phyloP scores from a whole-genome alignment of 345 rosid genomes.

The Melastoma malabathricum region DNA sequence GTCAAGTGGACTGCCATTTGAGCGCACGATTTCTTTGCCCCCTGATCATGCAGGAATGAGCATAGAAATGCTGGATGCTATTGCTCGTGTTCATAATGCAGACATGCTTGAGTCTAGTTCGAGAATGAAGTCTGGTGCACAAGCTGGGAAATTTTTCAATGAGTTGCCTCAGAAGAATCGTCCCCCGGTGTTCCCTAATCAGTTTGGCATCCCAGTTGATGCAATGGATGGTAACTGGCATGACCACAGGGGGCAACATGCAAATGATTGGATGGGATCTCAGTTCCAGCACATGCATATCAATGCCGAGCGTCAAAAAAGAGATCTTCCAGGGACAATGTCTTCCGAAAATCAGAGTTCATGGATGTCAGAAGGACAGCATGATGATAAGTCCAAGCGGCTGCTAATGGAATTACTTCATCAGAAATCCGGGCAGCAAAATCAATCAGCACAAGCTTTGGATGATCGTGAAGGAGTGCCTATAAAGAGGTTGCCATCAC shows the following conservation, averaged over 20 bases:
- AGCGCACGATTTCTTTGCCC: constrained; percentile 34
- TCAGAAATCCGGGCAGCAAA: constrained; percentile 25
- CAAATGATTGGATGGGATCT: constrained; percentile 42
- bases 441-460: constrained; percentile 17
- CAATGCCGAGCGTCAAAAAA: constrained; percentile 30
- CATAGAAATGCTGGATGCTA: constrained; percentile 29
- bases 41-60: constrained; percentile 31
- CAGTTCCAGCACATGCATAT: constrained; percentile 33
- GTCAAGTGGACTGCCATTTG: constrained; percentile 30
- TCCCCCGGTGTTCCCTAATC: constrained; percentile 23
- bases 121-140: constrained; percentile 26
- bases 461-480: constrained; percentile 17
- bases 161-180: constrained; percentile 24
- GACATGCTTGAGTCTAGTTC: constrained; percentile 27
- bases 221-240: constrained; percentile 30
- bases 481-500: constrained; percentile 20
- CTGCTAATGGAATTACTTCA: constrained; percentile 48
- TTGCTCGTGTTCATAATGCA: constrained; percentile 27
- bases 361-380: constrained; percentile 45
- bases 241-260: constrained; percentile 30
- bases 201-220: constrained; percentile 24
- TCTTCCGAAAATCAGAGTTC: constrained; percentile 28
- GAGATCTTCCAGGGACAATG: constrained; percentile 25
- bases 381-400: constrained; percentile 45
- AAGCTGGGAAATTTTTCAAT: constrained; percentile 27